A percentile compares a stretch with the other conserved stretches of the same genome.
phyloP scores from a whole-genome alignment of 2,329 filamentous ascomycete genomes.

The Hypoxylon sp. region DNA sequence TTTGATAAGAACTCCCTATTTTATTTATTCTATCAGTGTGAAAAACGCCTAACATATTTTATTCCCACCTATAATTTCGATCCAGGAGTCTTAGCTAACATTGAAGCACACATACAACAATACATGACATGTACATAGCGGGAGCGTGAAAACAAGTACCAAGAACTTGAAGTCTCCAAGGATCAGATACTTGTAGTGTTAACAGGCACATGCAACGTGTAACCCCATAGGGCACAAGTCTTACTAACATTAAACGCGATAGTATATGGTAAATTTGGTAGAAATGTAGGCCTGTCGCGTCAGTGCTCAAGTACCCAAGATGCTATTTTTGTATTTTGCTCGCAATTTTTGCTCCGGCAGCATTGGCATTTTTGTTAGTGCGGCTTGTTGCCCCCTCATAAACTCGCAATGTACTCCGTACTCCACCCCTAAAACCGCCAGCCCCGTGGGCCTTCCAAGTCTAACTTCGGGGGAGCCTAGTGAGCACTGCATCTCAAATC shows the following conservation, averaged over 20 bases:
- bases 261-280: slow-evolving; percentile 7
- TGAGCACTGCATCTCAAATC: slow-evolving; percentile 12
- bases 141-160: slow-evolving; percentile 4
- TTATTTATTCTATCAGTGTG: slow-evolving; percentile 22
- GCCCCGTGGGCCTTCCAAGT: slow-evolving; percentile 17
- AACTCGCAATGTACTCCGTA: slow-evolving; percentile 20
- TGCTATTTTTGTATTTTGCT: slow-evolving; percentile 20
- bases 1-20: slow-evolving; percentile 26
- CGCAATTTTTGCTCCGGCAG: slow-evolving; percentile 25
- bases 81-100: slow-evolving; percentile 24
- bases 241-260: slow-evolving; percentile 20
- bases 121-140: neutral
- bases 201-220: slow-evolving; percentile 16
- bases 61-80: slow-evolving; percentile 30
- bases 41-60: slow-evolving; percentile 9
- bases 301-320: slow-evolving; percentile 24
- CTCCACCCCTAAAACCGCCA: slow-evolving; percentile 27
- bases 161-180: neutral
- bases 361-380: slow-evolving; percentile 30
- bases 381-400: slow-evolving; percentile 20
- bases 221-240: neutral
- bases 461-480: slow-evolving; percentile 27
- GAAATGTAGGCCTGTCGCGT: slow-evolving; percentile 14
- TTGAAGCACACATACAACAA: slow-evolving; percentile 2
- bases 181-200: slow-evolving; percentile 11